Evolutionary conservation across 148 eudicot species (phyloP).

Genomic region (Rhododendron vialii): DNA sequence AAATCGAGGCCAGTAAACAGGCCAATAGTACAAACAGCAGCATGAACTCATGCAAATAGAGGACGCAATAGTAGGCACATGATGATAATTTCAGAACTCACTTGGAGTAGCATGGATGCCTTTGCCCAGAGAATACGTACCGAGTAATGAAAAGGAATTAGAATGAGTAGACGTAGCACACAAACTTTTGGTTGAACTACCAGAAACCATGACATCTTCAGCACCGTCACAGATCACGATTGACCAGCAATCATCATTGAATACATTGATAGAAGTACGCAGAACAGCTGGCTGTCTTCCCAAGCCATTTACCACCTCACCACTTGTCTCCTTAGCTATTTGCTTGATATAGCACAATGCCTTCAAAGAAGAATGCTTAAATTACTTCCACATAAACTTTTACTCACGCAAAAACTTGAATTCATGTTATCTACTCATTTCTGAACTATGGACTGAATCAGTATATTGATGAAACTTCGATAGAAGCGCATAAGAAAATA

Average conservation of each 20-base stretch:
- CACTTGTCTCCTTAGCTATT: constrained; percentile 95
- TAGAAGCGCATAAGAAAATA: not conserved
- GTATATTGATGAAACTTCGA: not conserved
- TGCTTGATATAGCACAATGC: constrained; percentile 82
- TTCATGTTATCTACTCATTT: not conserved
- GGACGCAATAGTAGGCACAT: not conserved
- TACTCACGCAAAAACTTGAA: not conserved
- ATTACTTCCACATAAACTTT: constrained; percentile 4
- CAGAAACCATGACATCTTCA: constrained; percentile 73
- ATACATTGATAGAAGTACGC: constrained; percentile 87
- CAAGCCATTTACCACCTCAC: constrained; percentile 78
- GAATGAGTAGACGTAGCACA: constrained; percentile 35
- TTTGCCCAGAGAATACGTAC: constrained; percentile 91
- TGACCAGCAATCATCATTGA: constrained; percentile 90
- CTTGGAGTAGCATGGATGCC: constrained; percentile 65
- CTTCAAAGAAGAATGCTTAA: constrained; percentile 29
- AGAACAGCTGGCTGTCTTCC: constrained; percentile 95
- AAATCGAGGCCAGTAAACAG: constrained; percentile 7
- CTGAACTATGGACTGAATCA: not conserved
- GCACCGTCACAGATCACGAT: constrained; percentile 67
- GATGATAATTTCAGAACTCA: constrained; percentile 13
- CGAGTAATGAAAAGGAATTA: constrained; percentile 45
- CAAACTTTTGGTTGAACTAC: constrained; percentile 61
- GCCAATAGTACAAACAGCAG: constrained; percentile 17
- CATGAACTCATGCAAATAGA: no score